Evolutionary conservation across 768 basidiomycete species (phyloP).

Genomic region (Brasilioporus rufonigricans): DNA sequence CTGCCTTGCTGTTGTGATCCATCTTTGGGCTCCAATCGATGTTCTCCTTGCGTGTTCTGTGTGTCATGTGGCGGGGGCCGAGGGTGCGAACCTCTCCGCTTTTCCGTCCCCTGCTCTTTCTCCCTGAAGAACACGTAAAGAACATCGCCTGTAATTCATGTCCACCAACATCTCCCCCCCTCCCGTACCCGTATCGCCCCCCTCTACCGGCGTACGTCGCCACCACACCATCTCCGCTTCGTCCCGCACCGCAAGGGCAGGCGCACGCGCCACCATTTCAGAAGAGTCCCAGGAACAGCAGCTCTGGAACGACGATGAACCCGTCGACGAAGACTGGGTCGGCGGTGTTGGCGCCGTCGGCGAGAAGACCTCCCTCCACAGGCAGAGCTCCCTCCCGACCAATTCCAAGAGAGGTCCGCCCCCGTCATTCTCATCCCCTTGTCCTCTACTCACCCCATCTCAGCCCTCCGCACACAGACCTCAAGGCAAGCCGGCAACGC

Average conservation of each 20-base stretch:
- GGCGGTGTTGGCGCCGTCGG: slow-evolving; percentile 81
- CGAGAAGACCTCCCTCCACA: slow-evolving; percentile 75
- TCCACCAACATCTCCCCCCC: slow-evolving; percentile 44
- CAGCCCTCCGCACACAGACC: slow-evolving; percentile 52
- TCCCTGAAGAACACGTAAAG: neutral
- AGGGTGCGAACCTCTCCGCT: slow-evolving; percentile 22
- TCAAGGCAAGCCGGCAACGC: slow-evolving; percentile 55
- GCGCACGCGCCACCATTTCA: slow-evolving; percentile 60
- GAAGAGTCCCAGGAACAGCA: slow-evolving; percentile 63
- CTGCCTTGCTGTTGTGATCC: neutral
- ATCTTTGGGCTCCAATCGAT: neutral
- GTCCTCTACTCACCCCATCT: slow-evolving; percentile 5
- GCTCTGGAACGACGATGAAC: slow-evolving; percentile 71
- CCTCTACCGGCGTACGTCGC: slow-evolving; percentile 58
- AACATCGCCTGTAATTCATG: slow-evolving; percentile 24
- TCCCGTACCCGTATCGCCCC: slow-evolving; percentile 36
- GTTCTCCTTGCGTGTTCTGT: neutral
- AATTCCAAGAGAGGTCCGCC: slow-evolving; percentile 70
- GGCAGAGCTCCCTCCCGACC: slow-evolving; percentile 79
- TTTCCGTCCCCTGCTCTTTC: neutral
- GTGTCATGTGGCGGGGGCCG: slow-evolving; percentile 20
- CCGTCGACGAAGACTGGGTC: slow-evolving; percentile 78
- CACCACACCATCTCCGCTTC: slow-evolving; percentile 83
- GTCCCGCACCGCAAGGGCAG: slow-evolving; percentile 60
- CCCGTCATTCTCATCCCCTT: neutral